Evolutionary conservation across 2,329 filamentous ascomycete species (phyloP).

Genomic region (Lasiodiplodia theobromae): DNA sequence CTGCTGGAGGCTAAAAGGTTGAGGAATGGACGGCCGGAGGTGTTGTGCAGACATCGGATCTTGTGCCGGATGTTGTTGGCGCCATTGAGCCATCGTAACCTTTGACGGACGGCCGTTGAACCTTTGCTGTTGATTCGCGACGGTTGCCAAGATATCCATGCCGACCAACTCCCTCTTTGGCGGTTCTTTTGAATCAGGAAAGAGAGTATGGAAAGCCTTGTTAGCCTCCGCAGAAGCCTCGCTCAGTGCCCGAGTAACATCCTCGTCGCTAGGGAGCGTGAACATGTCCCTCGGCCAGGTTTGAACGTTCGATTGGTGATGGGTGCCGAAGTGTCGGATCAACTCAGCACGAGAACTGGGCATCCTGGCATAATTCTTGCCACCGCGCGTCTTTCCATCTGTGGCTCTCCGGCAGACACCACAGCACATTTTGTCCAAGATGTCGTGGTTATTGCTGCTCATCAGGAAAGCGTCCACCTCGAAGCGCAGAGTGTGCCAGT

Average conservation of each 20-base stretch:
- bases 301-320: slow-evolving; percentile 15
- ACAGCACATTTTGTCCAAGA: slow-evolving; percentile 29
- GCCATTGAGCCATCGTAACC: slow-evolving; percentile 18
- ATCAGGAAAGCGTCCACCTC: slow-evolving; percentile 27
- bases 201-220: slow-evolving; percentile 22
- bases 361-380: slow-evolving; percentile 29
- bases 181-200: slow-evolving; percentile 25
- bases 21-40: slow-evolving; percentile 15
- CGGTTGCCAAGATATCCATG: slow-evolving; percentile 19
- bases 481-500: slow-evolving; percentile 20
- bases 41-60: slow-evolving; percentile 22
- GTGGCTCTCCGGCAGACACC: slow-evolving; percentile 20
- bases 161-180: slow-evolving; percentile 24
- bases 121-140: slow-evolving; percentile 25
- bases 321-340: slow-evolving; percentile 25
- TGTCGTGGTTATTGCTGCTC: slow-evolving; percentile 29
- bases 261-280: slow-evolving; percentile 25
- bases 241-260: slow-evolving; percentile 17
- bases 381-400: slow-evolving; percentile 26
- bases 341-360: slow-evolving; percentile 24
- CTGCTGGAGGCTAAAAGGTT: slow-evolving; percentile 18
- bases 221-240: slow-evolving; percentile 9
- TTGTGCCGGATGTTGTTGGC: slow-evolving; percentile 20
- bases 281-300: slow-evolving; percentile 30
- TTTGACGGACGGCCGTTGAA: slow-evolving; percentile 21